Percentiles rank a stretch among this genome's conserved stretches.
phyloP scores from a whole-genome alignment of 2,329 filamentous ascomycete species.

The Pezicula carpinea region DNA sequence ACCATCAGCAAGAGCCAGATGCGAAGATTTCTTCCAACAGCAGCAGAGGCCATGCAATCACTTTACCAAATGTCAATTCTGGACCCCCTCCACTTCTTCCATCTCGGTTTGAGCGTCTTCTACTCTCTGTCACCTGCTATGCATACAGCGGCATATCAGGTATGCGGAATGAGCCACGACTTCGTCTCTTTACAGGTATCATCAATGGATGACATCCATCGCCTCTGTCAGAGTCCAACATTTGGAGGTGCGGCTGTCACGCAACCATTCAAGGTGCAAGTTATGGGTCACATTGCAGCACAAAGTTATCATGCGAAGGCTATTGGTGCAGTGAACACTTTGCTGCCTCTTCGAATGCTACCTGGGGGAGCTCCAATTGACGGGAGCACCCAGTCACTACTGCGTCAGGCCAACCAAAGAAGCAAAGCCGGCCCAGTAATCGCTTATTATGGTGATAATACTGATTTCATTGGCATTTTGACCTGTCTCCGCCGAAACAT shows the following conservation, averaged over 20 bases:
- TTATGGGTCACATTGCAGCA: conserved; percentile 59
- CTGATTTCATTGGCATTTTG: conserved; percentile 75
- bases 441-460: conserved; percentile 73
- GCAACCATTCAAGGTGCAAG: conserved; percentile 70
- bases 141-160: conserved; percentile 66
- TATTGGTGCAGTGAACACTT: conserved; percentile 72
- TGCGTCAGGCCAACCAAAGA: conserved; percentile 41
- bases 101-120: conserved; percentile 67
- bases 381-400: conserved; percentile 34
- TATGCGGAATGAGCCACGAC: conserved; percentile 63
- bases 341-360: conserved; percentile 59
- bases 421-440: conserved; percentile 62
- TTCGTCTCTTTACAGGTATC: conserved; percentile 62
- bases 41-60: conserved; percentile 58
- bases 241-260: conserved; percentile 72
- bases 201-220: conserved; percentile 57
- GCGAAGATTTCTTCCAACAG: conserved; percentile 38
- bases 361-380: conserved; percentile 40
- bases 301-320: conserved; percentile 68
- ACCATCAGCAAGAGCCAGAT: conserved; percentile 38
- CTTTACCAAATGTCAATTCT: conserved; percentile 63
- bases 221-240: conserved; percentile 57
- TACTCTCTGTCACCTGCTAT: conserved; percentile 74
- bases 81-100: conserved; percentile 67
- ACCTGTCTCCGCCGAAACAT: conserved; percentile 68